Percentiles rank a stretch among this genome's conserved stretches.
phyloP scores from a whole-genome alignment of 2,329 filamentous ascomycete genomes.

The Venturia pyrina region DNA sequence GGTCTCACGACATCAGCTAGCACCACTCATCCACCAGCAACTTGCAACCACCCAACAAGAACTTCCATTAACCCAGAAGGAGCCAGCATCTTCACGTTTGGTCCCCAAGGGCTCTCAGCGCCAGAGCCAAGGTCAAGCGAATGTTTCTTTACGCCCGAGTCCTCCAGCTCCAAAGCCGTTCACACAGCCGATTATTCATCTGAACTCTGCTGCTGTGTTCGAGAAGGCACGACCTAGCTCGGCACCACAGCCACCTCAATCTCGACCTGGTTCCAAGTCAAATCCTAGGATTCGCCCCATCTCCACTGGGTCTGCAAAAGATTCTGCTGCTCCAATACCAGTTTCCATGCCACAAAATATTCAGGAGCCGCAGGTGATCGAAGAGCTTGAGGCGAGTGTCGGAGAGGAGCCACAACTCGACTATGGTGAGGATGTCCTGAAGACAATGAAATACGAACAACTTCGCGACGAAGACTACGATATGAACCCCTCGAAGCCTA shows the following conservation, averaged over 20 bases:
- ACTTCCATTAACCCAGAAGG: background rate
- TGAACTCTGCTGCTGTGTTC: background rate
- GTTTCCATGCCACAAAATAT: background rate
- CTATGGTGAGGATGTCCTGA: constrained; percentile 18
- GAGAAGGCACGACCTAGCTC: background rate
- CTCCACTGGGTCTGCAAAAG: background rate
- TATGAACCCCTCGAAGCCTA: constrained; percentile 14
- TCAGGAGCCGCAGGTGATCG: background rate
- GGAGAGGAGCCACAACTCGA: constrained; percentile 17
- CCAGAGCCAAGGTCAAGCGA: background rate
- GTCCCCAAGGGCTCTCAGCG: background rate
- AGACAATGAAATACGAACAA: constrained; percentile 18
- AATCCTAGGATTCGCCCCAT: background rate
- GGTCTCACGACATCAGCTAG: background rate
- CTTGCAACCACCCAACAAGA: background rate
- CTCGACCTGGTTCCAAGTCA: background rate
- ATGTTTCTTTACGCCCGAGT: background rate
- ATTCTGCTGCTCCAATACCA: background rate
- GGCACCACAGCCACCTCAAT: background rate
- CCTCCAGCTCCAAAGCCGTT: background rate
- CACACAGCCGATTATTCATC: background rate
- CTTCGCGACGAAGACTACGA: constrained; percentile 22
- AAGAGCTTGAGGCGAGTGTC: background rate
- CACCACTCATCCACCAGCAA: background rate
- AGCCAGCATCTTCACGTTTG: background rate